Conservation (phyloP, 352 stramenopile species). For the Pythium vanterpoolii region DNA sequence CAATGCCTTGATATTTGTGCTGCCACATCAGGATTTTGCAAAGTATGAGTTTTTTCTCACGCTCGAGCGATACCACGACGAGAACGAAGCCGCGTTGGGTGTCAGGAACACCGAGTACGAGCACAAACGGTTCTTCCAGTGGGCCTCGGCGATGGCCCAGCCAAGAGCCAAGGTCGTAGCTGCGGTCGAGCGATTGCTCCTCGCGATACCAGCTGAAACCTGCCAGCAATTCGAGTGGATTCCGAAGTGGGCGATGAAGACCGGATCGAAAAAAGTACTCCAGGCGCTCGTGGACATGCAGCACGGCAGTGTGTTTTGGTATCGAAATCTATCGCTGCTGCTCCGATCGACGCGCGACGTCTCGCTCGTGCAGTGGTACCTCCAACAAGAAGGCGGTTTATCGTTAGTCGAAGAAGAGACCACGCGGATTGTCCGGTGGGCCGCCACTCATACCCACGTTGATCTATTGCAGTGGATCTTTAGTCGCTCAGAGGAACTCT, state of each 20-base stretch:
- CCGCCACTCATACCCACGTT: constrained; percentile 1
- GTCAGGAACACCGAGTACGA: constrained; percentile 5
- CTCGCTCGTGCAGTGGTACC: constrained; percentile 9
- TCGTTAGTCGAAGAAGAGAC: neutral
- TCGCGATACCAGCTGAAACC: neutral
- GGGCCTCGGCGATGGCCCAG: neutral
- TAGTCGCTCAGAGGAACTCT: neutral
- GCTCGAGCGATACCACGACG: constrained; percentile 11
- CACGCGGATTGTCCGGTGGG: constrained; percentile 7
- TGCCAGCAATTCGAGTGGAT: neutral
- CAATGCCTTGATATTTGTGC: neutral
- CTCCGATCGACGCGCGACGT: constrained; percentile 3
- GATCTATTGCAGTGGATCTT: constrained; percentile 14
- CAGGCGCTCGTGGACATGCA: neutral
- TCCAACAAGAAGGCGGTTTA: neutral
- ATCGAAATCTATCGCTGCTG: neutral
- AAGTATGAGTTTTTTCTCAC: constrained; percentile 2
- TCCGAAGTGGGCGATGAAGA: constrained; percentile 7
- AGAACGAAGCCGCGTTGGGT: neutral
- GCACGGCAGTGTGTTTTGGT: constrained; percentile 6
- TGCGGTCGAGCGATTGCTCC: neutral
- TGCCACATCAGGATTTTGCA: neutral
- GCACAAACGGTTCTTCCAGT: constrained; percentile 9
- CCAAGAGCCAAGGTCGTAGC: neutral
- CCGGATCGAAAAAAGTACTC: neutral